These are phyloP conservation scores for Leccinellum luteum DNA, from an alignment of 768 basidiomycete species.

Conservation along the genomic window DNA sequence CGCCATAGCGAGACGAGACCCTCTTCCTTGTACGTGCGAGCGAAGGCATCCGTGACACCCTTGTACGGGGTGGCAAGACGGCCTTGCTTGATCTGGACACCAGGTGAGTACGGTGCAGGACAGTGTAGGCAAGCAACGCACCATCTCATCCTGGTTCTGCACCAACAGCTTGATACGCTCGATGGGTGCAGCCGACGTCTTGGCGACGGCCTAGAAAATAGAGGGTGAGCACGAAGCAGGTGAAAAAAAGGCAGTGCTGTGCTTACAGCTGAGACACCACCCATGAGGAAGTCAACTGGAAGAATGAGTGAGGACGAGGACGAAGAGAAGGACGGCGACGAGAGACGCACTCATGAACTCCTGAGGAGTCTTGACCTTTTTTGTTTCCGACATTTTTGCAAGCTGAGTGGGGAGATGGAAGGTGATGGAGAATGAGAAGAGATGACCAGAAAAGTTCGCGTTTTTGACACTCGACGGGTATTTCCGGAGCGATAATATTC, in stretches of 20 bases:
- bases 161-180: constrained; percentile 99
- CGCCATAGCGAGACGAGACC: constrained; percentile 95
- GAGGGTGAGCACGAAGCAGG: constrained; percentile 16
- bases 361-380: constrained; percentile 87
- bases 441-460: constrained; percentile 47
- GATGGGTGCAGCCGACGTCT: constrained; percentile 98
- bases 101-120: constrained; percentile 5
- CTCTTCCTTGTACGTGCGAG: constrained; percentile 91
- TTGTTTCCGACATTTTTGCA: constrained; percentile 76
- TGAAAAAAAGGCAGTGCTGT: not conserved
- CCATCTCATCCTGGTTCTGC: constrained; percentile 99
- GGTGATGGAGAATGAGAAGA: constrained; percentile 44
- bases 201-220: constrained; percentile 81
- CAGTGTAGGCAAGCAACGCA: constrained; percentile 27
- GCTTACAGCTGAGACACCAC: constrained; percentile 88
- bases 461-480: constrained; percentile 35
- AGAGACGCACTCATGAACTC: constrained; percentile 73
- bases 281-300: constrained; percentile 92
- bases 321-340: not conserved
- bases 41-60: constrained; percentile 90
- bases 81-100: constrained; percentile 91
- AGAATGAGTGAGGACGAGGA: constrained; percentile 15
- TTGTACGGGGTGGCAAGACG: constrained; percentile 96
- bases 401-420: constrained; percentile 51
- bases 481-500: constrained; percentile 27